These are phyloP conservation scores for Aspergillus fijiensis DNA, from an alignment of 2,329 filamentous ascomycete species.

Conservation along the genomic window DNA sequence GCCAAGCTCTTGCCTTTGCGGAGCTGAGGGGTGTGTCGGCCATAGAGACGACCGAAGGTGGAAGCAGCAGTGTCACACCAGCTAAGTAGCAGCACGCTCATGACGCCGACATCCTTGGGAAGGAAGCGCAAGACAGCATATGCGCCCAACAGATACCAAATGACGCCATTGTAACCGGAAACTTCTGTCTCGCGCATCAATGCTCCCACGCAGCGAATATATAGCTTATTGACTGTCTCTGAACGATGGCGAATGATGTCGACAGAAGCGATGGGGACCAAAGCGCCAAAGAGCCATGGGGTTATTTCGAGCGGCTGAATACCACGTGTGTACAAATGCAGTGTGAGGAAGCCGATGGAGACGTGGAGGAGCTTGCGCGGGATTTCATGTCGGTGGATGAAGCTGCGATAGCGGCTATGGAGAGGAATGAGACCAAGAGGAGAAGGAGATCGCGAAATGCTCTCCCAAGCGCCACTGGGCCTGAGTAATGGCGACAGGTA, in stretches of 20 bases:
- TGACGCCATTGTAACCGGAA: slow-evolving; percentile 90
- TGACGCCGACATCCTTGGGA: slow-evolving; percentile 88
- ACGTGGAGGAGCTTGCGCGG: slow-evolving; percentile 91
- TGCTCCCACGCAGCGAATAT: slow-evolving; percentile 79
- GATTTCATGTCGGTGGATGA: slow-evolving; percentile 96
- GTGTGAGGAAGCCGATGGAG: slow-evolving; percentile 91
- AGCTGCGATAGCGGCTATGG: slow-evolving; percentile 83
- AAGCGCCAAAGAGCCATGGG: slow-evolving; percentile 74
- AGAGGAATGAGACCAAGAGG: slow-evolving; percentile 93
- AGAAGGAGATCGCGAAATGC: slow-evolving; percentile 86
- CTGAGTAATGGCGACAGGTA: slow-evolving; percentile 40
- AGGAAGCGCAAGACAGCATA: slow-evolving; percentile 84
- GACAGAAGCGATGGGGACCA: slow-evolving; percentile 79
- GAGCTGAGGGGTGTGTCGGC: slow-evolving; percentile 81
- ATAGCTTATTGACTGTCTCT: slow-evolving; percentile 77
- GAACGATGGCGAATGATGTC: slow-evolving; percentile 84
- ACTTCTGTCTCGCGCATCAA: slow-evolving; percentile 98
- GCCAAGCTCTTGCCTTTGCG: slow-evolving; percentile 88
- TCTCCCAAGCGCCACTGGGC: slow-evolving; percentile 71
- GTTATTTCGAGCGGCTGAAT: slow-evolving; percentile 75
- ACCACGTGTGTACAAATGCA: slow-evolving; percentile 79
- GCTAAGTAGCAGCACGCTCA: slow-evolving; percentile 84
- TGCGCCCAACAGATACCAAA: slow-evolving; percentile 90
- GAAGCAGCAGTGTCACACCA: slow-evolving; percentile 98
- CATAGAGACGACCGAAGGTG: slow-evolving; percentile 88